Percentiles rank a stretch among this genome's conserved stretches.
Conservation (phyloP, 129 eudicot genomes). For the Mikania micrantha region DNA sequence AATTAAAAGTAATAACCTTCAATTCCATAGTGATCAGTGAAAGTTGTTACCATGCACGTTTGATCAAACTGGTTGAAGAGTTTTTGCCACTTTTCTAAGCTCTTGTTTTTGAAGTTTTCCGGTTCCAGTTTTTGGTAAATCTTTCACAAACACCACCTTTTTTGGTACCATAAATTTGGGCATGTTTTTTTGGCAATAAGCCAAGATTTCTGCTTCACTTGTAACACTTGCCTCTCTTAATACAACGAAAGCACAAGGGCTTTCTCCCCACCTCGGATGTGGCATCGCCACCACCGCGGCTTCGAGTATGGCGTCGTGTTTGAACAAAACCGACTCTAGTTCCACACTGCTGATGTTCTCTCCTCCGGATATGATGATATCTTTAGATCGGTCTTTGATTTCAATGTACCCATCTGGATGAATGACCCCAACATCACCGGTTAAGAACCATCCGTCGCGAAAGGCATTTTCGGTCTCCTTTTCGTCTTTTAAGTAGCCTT, state of each 20-base stretch:
- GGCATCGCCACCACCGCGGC: conserved; percentile 65
- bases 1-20: too few species aligned
- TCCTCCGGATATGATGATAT: conserved; percentile 53
- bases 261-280: conserved; percentile 49
- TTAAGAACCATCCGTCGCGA: conserved; percentile 32
- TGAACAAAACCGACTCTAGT: conserved; percentile 31
- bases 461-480: conserved; percentile 31
- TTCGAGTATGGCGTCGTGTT: conserved; percentile 39
- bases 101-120: conserved; percentile 35
- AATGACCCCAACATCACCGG: conserved; percentile 48
- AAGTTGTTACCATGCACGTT: too few species aligned
- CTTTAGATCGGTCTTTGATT: conserved; percentile 47
- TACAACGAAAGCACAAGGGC: conserved; percentile 46
- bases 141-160: conserved; percentile 28
- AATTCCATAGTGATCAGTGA: too few species aligned
- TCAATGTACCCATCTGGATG: conserved; percentile 52
- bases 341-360: conserved; percentile 60
- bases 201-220: conserved; percentile 28
- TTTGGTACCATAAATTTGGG: conserved; percentile 44
- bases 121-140: conserved; percentile 43
- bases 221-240: conserved; percentile 5
- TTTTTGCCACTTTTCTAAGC: conserved; percentile 34
- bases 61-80: too few species aligned
- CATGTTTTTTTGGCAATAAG: conserved; percentile 34
- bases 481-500: conserved; percentile 45